Conservation (phyloP, 768 basidiomycete species). For the Kwoniella shandongensis region DNA sequence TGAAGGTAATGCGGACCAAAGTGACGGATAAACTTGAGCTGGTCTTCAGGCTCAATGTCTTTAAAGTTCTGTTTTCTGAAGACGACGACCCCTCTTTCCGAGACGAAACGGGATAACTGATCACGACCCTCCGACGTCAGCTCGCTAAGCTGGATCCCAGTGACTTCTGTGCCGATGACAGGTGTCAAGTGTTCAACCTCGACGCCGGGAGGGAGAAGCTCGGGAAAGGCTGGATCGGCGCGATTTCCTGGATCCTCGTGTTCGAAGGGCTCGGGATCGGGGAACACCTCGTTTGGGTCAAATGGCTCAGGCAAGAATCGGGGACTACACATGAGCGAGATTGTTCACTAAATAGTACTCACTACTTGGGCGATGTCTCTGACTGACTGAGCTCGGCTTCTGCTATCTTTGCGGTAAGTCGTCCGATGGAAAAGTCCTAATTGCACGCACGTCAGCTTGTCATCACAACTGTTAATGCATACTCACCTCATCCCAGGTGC, state of each 20-base stretch:
- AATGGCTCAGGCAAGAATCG: too few species aligned
- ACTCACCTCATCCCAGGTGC: too few species aligned
- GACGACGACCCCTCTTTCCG: slow-evolving; percentile 1
- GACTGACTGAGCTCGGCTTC: too few species aligned
- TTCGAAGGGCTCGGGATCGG: slow-evolving; percentile 3
- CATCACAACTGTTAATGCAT: too few species aligned
- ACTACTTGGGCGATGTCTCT: too few species aligned
- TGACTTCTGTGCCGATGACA: slow-evolving; percentile 13
- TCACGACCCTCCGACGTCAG: not conserved
- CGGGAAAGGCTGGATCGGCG: slow-evolving; percentile 12
- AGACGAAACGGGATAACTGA: not conserved
- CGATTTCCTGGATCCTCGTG: slow-evolving; percentile 13
- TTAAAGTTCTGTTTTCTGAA: slow-evolving; percentile 7
- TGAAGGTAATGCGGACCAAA: slow-evolving; percentile 2
- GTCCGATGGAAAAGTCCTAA: too few species aligned
- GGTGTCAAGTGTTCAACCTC: slow-evolving; percentile 10
- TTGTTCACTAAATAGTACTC: too few species aligned
- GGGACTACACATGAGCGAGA: too few species aligned
- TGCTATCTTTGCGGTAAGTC: too few species aligned
- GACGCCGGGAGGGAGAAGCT: not conserved
- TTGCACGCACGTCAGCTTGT: too few species aligned
- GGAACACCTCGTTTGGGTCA: too few species aligned
- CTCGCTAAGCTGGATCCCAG: not conserved
- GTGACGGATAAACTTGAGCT: not conserved
- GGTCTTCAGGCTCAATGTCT: not conserved